Evolutionary conservation across 768 basidiomycete species (phyloP).

Genomic region (Leccinellum luteum): DNA sequence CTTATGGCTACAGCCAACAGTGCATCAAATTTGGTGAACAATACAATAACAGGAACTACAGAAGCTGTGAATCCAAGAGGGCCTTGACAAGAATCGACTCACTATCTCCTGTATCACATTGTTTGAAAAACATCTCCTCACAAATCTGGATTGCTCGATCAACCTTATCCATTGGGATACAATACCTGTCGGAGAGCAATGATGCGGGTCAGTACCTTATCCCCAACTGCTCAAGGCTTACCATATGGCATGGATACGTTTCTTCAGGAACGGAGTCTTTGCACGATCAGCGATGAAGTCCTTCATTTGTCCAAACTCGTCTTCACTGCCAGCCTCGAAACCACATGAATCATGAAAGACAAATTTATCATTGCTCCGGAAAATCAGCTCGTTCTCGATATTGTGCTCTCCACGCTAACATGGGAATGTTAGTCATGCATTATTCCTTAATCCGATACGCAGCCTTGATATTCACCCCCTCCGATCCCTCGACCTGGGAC

Average conservation of each 20-base stretch:
- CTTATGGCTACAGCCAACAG: not conserved
- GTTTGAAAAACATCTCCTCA: not conserved
- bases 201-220: too few species aligned
- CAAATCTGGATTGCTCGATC: not conserved
- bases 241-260: not conserved
- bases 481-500: not conserved
- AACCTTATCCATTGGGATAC: not conserved
- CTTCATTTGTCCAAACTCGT: not conserved
- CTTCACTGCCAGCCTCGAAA: not conserved
- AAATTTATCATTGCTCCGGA: not conserved
- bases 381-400: not conserved
- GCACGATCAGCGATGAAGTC: not conserved
- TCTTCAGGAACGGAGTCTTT: not conserved
- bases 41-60: not conserved
- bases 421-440: not conserved
- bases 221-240: not conserved
- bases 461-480: not conserved
- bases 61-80: not conserved
- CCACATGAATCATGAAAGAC: not conserved
- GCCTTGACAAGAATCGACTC: not conserved
- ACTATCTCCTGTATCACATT: not conserved
- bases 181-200: not conserved
- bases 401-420: not conserved
- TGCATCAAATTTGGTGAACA: conserved; percentile 12
- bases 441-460: not conserved